Percentiles rank a stretch among this genome's conserved stretches.
Evolutionary conservation across 78 protist species (phyloP).

Genomic region (Trichosphaerium sp.): DNA sequence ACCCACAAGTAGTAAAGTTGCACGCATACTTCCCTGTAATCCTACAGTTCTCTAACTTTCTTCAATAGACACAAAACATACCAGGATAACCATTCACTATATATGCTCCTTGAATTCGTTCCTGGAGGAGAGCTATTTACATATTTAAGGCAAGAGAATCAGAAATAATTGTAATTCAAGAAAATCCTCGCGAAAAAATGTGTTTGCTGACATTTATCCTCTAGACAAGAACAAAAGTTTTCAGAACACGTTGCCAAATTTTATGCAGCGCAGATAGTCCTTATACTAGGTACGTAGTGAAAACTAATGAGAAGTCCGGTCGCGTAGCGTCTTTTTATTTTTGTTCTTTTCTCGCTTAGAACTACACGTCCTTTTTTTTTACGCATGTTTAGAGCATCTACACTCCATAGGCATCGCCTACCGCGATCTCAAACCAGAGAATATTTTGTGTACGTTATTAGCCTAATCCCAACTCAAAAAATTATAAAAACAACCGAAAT

Average conservation of each 20-base stretch:
- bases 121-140: constrained; percentile 50
- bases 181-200: no score
- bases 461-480: no score
- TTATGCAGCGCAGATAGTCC: constrained; percentile 51
- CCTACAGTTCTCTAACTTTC: not conserved
- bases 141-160: constrained; percentile 16
- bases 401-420: constrained; percentile 47
- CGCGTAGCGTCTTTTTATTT: no score
- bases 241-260: constrained; percentile 4
- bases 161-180: no score
- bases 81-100: constrained; percentile 30
- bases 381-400: constrained; percentile 54
- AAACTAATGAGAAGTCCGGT: no score
- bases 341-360: no score
- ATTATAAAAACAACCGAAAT: not conserved
- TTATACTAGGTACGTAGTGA: no score
- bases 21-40: not conserved
- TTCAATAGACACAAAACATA: constrained; percentile 10
- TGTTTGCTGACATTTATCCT: no score
- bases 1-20: constrained; percentile 41
- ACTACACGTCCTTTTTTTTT: no score
- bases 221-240: no score
- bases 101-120: constrained; percentile 28
- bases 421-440: constrained; percentile 70
- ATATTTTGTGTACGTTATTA: constrained; percentile 16